Evolutionary conservation across 164 flowering plant species (phyloP), one percentile per base, ranked within the genome.

Genomic region (Litsea cubeba): DNA sequence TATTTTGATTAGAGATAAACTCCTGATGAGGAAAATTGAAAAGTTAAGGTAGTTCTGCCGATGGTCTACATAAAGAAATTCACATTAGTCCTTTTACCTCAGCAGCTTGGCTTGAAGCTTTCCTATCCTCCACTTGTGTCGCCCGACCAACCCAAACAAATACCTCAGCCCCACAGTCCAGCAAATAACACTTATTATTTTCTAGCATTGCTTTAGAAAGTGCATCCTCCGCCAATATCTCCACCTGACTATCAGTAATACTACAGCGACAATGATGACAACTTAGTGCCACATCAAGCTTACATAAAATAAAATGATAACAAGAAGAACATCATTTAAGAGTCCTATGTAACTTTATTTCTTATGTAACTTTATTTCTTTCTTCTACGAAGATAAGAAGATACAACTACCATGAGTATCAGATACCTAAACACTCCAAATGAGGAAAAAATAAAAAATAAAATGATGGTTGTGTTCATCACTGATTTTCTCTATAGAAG

Each of bases 61-160:
- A 35, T 28, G 46, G 46, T 40, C 10, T 35, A 40, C 10, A 35
- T 7, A 65, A 77, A 40, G 32, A 50, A 60, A 76, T 22, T 40
- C 28, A 50, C n/a, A 71, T 46, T 58, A 69, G 32, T 15, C 12
- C 8, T 7, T 40, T 68, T 87, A 96, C 99, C 98, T 96, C 99
- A 72, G 93, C 96, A 76, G 86, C 88, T 83, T 88, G 95, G 79
- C 84, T 86, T 65, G 98, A 97, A 75, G 89, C 82, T 84, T 96
- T 96, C 84, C 99, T 92, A 51, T 96, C 98, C 72, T 96, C 99
- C 72, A 94, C 81, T 83, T 92, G 97, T 49, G 97, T 92, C 62
- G 86, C 91, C 24, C 98, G 94, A 30, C 99, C 99, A 84, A 94
- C 89, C 99, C 99, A 96, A 75, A 94, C 82, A 87, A 89, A 92